phyloP scores from a whole-genome alignment of 2,329 filamentous ascomycete species.

The Hymenoscyphus albidus region DNA sequence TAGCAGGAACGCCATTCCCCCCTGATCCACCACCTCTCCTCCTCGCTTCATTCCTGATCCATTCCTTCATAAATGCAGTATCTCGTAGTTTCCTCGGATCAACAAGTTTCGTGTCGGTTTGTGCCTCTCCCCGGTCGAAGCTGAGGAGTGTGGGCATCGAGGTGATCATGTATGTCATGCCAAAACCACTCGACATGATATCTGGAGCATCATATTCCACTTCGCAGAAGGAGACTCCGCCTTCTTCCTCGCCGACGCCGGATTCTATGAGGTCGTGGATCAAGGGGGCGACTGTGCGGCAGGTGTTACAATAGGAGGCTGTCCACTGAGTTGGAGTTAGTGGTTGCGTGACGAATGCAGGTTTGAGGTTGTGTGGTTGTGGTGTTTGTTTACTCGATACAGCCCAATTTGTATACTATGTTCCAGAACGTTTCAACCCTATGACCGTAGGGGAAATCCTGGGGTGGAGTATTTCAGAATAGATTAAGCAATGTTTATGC shows the following conservation, averaged over 20 bases:
- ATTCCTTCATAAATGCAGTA: conserved; percentile 48
- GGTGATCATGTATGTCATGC: conserved; percentile 55
- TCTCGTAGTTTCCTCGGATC: conserved; percentile 49
- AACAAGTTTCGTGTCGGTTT: conserved; percentile 45
- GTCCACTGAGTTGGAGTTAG: conserved; percentile 50
- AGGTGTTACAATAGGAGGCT: conserved; percentile 54
- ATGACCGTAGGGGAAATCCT: neutral
- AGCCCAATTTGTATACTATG: neutral
- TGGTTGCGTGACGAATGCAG: neutral
- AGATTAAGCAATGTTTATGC: neutral
- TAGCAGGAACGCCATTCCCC: conserved; percentile 37
- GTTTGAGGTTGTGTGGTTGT: neutral
- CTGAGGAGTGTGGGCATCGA: conserved; percentile 54
- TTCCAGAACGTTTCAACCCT: neutral
- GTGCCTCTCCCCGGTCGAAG: conserved; percentile 53
- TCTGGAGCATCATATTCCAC: conserved; percentile 57
- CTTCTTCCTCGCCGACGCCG: conserved; percentile 49
- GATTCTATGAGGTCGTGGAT: conserved; percentile 45
- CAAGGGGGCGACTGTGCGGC: conserved; percentile 48
- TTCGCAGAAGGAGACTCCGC: conserved; percentile 51
- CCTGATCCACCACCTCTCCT: conserved; percentile 44
- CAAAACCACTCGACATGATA: conserved; percentile 47
- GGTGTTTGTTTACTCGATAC: neutral
- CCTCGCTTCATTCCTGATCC: conserved; percentile 50
- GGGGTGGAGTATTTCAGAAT: neutral